Base-by-base conservation (phyloP, 768 basidiomycete genomes). In the Podaxis sp. region DNA sequence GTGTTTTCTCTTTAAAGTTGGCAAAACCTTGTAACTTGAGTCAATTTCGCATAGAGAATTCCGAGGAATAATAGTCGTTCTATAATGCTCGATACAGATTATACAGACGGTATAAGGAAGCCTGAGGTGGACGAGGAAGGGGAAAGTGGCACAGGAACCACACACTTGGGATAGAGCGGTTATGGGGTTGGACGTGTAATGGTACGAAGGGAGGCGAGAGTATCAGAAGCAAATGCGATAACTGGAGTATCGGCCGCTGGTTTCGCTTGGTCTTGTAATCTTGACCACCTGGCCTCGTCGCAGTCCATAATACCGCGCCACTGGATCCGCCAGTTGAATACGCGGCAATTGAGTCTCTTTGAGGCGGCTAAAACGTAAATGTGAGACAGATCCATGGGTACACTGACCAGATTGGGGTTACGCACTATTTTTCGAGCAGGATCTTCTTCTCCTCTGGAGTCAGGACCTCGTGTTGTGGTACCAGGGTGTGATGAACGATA, bases 321-420 rank as follows among this genome's bases (percentile, higher is more conserved):
- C 96, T 9, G 97, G 97, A 73, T 99, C 97, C 27, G 89, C 87
- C 46, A 97, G 74, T 75, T 98, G 95, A 64, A 99, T 98, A 23
- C 97, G 91, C 51, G 97, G 97, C 59, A 99, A 81, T 70, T 99
- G 97, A 1, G 96, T 98, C 71, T 98, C 97, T 74, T 96, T 96
- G 61, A 99, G 77, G 63, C 97, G 96, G 76, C 96, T 99, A 67
- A 56, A 61, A 44, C 47, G 63, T 61, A 66, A 63, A 63, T 55
- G 63, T 62, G 55, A 25, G 44, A 59, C 27, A 55, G 40, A 50
- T 16, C 28, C 51, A 44, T 61, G 50, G 59, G 36, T 61, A 62
- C 55, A 18, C 25, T 25, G 35, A 42, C 32, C 52, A 52, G 50
- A 55, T 18, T 40, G 37, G 40, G 27, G 21, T 25, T 27, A 84